Evolutionary conservation across 2,329 filamentous ascomycete genomes (phyloP).

Genomic region (Clonostachys byssicola): DNA sequence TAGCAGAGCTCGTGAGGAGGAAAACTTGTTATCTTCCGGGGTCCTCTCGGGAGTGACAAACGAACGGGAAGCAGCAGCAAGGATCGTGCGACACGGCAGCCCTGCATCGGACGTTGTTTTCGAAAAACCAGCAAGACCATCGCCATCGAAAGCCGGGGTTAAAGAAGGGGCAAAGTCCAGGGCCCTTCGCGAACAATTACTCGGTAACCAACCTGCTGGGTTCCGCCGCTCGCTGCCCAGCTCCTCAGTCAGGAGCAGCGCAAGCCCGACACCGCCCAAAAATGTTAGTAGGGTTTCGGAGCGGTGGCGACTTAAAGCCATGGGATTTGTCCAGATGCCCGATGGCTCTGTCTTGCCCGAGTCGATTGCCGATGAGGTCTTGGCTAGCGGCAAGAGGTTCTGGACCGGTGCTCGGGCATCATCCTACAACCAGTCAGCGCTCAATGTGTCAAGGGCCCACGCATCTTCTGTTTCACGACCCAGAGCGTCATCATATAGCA

Average conservation of each 20-base stretch:
- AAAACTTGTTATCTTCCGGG: slow-evolving; percentile 33
- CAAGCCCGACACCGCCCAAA: slow-evolving; percentile 14
- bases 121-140: background rate
- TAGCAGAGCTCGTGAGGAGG: slow-evolving; percentile 22
- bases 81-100: slow-evolving; percentile 24
- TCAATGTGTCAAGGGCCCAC: background rate
- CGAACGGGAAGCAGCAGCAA: slow-evolving; percentile 25
- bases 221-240: slow-evolving; percentile 35
- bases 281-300: slow-evolving; percentile 32
- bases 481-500: slow-evolving; percentile 1
- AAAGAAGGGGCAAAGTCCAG: slow-evolving; percentile 20
- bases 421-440: background rate
- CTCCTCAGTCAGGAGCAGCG: slow-evolving; percentile 16
- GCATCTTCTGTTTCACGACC: background rate
- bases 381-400: slow-evolving; percentile 32
- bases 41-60: slow-evolving; percentile 33
- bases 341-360: slow-evolving; percentile 51
- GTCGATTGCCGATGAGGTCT: slow-evolving; percentile 39
- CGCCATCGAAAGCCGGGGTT: too few species aligned
- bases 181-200: slow-evolving; percentile 25
- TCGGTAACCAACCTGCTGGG: slow-evolving; percentile 16
- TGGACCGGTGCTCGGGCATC: slow-evolving; percentile 19
- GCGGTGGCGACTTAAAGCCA: slow-evolving; percentile 41
- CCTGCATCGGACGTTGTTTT: slow-evolving; percentile 5
- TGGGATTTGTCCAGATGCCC: slow-evolving; percentile 47